Evolutionary conservation across 176 grass and related monocot species (phyloP), one percentile per base, ranked within the genome.

Genomic region (Oryza longistaminata): DNA sequence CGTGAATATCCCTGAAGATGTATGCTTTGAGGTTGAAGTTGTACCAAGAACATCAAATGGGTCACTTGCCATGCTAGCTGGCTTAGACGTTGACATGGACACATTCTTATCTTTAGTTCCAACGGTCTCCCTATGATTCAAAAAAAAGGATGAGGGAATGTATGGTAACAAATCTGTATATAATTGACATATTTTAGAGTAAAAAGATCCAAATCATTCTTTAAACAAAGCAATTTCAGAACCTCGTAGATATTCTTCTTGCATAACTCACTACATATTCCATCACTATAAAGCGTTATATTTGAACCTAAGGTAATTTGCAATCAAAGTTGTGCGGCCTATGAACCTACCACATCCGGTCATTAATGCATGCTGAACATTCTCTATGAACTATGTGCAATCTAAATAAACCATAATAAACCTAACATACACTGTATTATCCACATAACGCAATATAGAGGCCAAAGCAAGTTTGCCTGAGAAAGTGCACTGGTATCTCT

Each of bases 1-100:
- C 9, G 72, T 27, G 34, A 92, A 94, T 73, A 90, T 64, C 44
- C 82, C 82, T 81, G 94, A 79, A 19, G 94, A 80, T 67, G 83
- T 71, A 88, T 82, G 78, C 15, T 33, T 43, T 48, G 93, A 91
- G 25, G 91, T 92, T 16, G 78, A 86, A 85, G 81, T 80, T 81
- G 91, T 91, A 92, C 92, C 90, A 48, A 96, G 87, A 88, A 94
- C 90, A 87, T 64, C 77, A 85, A 96, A 96, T n/a, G 97, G 93
- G 77, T 96, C 92, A 50, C 66, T 83, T 78, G 78, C 37, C 85
- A 88, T 79, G 55, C 72, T 86, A 67, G 73, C 68, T 40, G 88
- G 81, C 84, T 94, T 88, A 90, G 86, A 73, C 85, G 85, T 76
- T 87, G 87, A 74, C 60, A 78, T 48, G 75, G 78, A 58, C 37